Evolutionary conservation across 164 flowering plant species (phyloP).

Genomic region (Vitis rotundifolia): DNA sequence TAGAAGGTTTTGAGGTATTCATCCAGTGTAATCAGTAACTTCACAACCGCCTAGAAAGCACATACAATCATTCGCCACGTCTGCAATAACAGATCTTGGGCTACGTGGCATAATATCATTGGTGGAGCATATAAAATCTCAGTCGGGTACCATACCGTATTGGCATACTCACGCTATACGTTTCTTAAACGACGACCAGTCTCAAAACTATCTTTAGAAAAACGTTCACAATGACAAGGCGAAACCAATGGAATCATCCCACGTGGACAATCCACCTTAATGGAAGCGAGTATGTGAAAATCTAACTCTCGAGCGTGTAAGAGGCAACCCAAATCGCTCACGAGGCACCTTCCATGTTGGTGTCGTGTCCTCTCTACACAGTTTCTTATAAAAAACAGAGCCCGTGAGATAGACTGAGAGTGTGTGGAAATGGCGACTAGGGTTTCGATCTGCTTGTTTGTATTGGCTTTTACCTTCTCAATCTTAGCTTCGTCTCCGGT

Average conservation of each 20-base stretch:
- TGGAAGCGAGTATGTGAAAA: background rate
- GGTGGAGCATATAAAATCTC: background rate
- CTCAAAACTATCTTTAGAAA: background rate
- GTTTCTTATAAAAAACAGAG: background rate
- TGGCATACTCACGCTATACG: background rate
- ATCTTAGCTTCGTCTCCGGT: constrained; percentile 13
- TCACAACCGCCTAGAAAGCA: no score
- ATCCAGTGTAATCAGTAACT: no score
- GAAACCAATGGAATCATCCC: background rate
- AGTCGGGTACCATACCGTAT: no score
- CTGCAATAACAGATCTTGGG: no score
- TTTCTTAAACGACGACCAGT: background rate
- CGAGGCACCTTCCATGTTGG: constrained; percentile 8
- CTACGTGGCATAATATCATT: background rate
- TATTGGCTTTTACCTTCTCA: constrained; percentile 13
- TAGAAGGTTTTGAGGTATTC: no score
- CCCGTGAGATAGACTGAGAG: background rate
- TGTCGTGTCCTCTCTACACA: constrained; percentile 11
- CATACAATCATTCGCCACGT: no score
- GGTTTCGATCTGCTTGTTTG: constrained; percentile 28
- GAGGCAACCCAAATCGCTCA: background rate
- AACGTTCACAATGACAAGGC: background rate
- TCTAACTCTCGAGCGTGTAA: background rate
- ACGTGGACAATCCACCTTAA: background rate
- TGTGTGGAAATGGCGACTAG: constrained; percentile 33